Evolutionary conservation across 2,329 filamentous ascomycete genomes (phyloP).

Genomic region (Cadophora luteo-olivacea): DNA sequence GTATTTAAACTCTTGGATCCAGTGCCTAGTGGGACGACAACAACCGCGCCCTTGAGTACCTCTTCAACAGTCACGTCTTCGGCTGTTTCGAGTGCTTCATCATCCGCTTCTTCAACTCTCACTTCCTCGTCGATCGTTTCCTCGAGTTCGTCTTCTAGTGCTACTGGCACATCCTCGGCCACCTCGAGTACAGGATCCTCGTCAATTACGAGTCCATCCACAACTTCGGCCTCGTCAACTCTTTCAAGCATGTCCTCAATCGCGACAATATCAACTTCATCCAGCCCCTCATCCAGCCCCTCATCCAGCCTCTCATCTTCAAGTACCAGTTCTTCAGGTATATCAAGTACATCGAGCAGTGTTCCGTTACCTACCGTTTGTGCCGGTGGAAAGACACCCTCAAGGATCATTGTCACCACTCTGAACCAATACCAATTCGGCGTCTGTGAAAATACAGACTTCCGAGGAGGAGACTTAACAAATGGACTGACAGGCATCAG

Average conservation of each 20-base stretch:
- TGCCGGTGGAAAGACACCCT: background rate
- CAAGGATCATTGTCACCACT: background rate
- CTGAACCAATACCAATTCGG: background rate
- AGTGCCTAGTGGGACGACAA: background rate
- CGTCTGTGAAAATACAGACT: conserved; percentile 1
- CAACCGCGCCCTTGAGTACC: background rate
- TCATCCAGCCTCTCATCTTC: background rate
- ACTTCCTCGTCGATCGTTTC: too few relatives aligned
- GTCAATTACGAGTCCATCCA: too few relatives aligned
- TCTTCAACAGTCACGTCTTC: background rate
- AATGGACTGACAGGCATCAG: background rate
- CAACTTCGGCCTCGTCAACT: background rate
- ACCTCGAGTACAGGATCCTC: background rate
- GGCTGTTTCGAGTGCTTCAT: background rate
- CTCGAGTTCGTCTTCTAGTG: background rate
- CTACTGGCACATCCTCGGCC: background rate
- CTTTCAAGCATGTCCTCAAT: background rate
- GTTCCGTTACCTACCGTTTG: background rate
- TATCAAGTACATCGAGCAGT: background rate
- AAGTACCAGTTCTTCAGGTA: background rate
- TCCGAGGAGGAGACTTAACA: background rate
- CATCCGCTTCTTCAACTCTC: background rate
- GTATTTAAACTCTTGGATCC: background rate
- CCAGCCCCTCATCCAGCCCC: background rate
- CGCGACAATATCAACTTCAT: background rate